These are phyloP conservation scores for Exophiala spinifera DNA, from an alignment of 2,329 filamentous ascomycete species.

Conservation along the genomic window DNA sequence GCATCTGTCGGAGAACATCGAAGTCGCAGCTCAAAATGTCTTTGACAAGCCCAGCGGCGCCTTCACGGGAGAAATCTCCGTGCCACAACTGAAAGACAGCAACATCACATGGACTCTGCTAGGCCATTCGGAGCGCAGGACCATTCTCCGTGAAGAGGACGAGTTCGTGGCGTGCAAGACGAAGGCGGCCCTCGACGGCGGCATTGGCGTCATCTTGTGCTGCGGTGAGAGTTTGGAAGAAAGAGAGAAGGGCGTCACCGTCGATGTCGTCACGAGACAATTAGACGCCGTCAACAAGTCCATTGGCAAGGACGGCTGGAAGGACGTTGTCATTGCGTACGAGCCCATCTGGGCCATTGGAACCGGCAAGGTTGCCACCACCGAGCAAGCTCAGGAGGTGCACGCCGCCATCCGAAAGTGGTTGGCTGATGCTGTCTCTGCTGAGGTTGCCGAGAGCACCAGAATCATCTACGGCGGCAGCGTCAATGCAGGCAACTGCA, in stretches of 20 bases:
- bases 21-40: constrained; percentile 93
- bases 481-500: constrained; percentile 97
- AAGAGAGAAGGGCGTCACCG: constrained; percentile 30
- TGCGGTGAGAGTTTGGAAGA: constrained; percentile 88
- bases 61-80: constrained; percentile 95
- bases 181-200: constrained; percentile 84
- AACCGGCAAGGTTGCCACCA: constrained; percentile 88
- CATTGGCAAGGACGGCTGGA: constrained; percentile 72
- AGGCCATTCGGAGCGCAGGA: constrained; percentile 92
- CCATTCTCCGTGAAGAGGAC: constrained; percentile 82
- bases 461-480: constrained; percentile 95
- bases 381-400: constrained; percentile 85
- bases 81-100: constrained; percentile 83
- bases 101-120: constrained; percentile 86
- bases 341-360: constrained; percentile 94
- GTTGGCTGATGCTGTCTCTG: constrained; percentile 71
- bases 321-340: constrained; percentile 92
- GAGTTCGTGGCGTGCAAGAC: constrained; percentile 88
- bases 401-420: constrained; percentile 88
- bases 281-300: constrained; percentile 74
- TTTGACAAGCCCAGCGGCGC: constrained; percentile 96
- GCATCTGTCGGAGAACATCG: constrained; percentile 69
- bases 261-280: constrained; percentile 71
- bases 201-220: constrained; percentile 90
- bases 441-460: constrained; percentile 77